phyloP scores from a whole-genome alignment of 306 rosid genomes.

The Gynostemma pentaphyllum region DNA sequence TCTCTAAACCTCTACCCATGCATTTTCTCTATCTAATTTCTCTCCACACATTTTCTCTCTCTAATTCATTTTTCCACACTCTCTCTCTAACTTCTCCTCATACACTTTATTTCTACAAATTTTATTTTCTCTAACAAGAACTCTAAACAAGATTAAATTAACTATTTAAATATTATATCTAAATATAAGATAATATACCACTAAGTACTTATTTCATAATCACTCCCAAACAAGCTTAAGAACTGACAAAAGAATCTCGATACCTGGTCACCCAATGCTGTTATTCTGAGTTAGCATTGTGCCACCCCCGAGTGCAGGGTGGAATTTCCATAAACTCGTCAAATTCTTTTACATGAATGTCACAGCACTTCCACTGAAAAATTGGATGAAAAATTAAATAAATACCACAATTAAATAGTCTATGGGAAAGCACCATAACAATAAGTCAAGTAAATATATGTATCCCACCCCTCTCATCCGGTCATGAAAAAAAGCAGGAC shows the following conservation, averaged over 20 bases:
- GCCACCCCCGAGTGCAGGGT: conserved; percentile 92
- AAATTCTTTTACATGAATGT: conserved; percentile 76
- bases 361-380: conserved; percentile 90
- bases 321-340: conserved; percentile 81
- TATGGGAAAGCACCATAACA: background rate
- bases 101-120: too few species aligned
- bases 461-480: conserved; percentile 67
- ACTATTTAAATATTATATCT: too few species aligned
- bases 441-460: background rate
- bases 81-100: too few species aligned
- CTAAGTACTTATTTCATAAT: too few species aligned
- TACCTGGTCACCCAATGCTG: conserved; percentile 5
- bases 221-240: background rate
- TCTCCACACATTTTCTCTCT: too few species aligned
- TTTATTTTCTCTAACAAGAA: too few species aligned
- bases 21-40: too few species aligned
- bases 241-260: background rate
- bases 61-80: too few species aligned
- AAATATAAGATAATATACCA: too few species aligned
- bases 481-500: conserved; percentile 90
- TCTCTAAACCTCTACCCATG: too few species aligned
- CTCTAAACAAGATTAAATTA: too few species aligned
- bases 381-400: background rate
- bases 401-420: background rate
- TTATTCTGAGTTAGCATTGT: conserved; percentile 49